These are phyloP conservation scores for Dothiorella sarmentorum DNA, from an alignment of 2,329 filamentous ascomycete species.

Conservation along the genomic window DNA sequence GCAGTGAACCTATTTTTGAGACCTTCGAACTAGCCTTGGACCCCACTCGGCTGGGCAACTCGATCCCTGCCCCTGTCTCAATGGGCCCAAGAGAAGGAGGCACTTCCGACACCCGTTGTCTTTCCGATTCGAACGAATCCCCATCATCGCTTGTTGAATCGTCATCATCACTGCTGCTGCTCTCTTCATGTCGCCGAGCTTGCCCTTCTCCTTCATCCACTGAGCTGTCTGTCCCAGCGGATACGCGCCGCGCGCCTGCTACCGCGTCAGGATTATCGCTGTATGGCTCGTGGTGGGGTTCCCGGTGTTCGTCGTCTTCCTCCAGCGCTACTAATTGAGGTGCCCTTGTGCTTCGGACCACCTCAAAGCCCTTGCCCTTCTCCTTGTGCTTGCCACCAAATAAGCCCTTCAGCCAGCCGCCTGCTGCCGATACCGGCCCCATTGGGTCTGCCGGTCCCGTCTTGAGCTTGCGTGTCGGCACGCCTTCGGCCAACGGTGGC, in stretches of 20 bases:
- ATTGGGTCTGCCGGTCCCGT: slow-evolving; percentile 95
- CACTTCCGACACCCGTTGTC: slow-evolving; percentile 45
- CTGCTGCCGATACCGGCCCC: slow-evolving; percentile 81
- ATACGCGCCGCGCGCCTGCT: not conserved
- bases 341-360: slow-evolving; percentile 85
- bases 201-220: not conserved
- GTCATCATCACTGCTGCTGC: not conserved
- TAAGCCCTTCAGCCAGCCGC: slow-evolving; percentile 80
- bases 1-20: slow-evolving; percentile 22
- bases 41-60: slow-evolving; percentile 60
- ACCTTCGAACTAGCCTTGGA: slow-evolving; percentile 54
- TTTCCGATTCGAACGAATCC: slow-evolving; percentile 41
- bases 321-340: slow-evolving; percentile 63
- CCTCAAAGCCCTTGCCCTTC: slow-evolving; percentile 94
- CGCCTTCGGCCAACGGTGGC: slow-evolving; percentile 71
- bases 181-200: not conserved
- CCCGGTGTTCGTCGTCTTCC: slow-evolving; percentile 55
- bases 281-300: slow-evolving; percentile 45
- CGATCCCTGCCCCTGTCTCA: slow-evolving; percentile 57
- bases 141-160: slow-evolving; percentile 30
- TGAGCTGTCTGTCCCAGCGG: not conserved
- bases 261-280: slow-evolving; percentile 47
- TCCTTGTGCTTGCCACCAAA: slow-evolving; percentile 86
- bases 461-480: slow-evolving; percentile 77
- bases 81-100: slow-evolving; percentile 60